phyloP scores from a whole-genome alignment of 306 rosid genomes.

The Alnus glutinosa region DNA sequence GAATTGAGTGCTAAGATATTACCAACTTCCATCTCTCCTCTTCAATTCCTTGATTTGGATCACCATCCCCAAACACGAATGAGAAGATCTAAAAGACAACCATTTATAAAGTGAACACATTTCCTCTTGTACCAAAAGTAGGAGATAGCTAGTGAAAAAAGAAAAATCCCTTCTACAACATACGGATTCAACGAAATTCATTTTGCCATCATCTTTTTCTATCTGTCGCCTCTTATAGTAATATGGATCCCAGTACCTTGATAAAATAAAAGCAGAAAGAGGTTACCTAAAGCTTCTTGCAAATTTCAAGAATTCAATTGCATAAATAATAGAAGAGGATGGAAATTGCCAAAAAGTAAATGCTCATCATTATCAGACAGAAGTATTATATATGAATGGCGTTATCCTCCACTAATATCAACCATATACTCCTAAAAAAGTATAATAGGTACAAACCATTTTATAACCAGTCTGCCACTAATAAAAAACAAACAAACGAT shows the following conservation, averaged over 20 bases:
- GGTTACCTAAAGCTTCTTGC: conserved; percentile 28
- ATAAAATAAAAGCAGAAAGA: conserved; percentile 18
- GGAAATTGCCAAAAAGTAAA: not conserved
- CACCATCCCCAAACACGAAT: conserved; percentile 97
- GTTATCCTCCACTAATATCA: not conserved
- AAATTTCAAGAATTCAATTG: conserved; percentile 17
- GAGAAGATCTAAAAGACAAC: conserved; percentile 74
- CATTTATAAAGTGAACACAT: conserved; percentile 25
- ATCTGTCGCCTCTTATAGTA: conserved; percentile 74
- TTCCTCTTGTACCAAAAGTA: conserved; percentile 12
- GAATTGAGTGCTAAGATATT: conserved; percentile 84
- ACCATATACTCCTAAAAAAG: not conserved
- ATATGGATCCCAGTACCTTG: conserved; percentile 99
- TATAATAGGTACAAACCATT: not conserved
- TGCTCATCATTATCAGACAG: not conserved
- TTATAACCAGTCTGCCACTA: not conserved
- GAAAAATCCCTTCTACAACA: conserved; percentile 38
- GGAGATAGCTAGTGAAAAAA: not conserved
- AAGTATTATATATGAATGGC: not conserved
- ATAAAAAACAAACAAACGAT: not conserved
- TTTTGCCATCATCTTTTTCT: conserved; percentile 70
- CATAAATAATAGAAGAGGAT: not conserved
- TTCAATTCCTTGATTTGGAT: conserved; percentile 99
- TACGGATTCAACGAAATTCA: conserved; percentile 91
- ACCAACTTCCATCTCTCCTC: conserved; percentile 99